Conservation (phyloP, 2,329 filamentous ascomycete species). For the Aureobasidium sp. region DNA sequence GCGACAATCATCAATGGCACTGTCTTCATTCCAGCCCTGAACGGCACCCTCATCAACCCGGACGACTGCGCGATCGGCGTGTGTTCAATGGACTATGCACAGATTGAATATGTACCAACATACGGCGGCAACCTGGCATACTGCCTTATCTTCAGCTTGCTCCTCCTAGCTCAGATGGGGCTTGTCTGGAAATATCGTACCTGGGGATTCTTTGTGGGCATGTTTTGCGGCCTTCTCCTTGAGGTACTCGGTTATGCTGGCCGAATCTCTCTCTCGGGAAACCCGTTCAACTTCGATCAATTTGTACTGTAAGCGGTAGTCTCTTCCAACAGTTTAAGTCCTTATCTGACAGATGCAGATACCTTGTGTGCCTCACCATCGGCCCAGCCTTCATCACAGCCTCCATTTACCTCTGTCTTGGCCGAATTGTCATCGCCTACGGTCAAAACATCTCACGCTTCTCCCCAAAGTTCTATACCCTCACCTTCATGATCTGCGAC, state of each 20-base stretch:
- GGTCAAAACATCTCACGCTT: constrained; percentile 30
- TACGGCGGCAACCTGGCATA: constrained; percentile 48
- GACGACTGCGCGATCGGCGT: constrained; percentile 23
- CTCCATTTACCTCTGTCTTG: constrained; percentile 51
- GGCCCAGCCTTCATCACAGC: constrained; percentile 51
- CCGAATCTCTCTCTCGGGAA: constrained; percentile 46
- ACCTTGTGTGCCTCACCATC: constrained; percentile 51
- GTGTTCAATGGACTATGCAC: constrained; percentile 28
- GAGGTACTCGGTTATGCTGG: constrained; percentile 52
- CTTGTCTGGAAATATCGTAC: constrained; percentile 47
- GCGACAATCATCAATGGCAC: constrained; percentile 5
- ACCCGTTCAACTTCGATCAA: constrained; percentile 43
- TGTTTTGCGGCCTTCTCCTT: constrained; percentile 42
- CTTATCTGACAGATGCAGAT: constrained; percentile 28
- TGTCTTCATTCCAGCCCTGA: neutral
- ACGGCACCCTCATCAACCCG: constrained; percentile 4
- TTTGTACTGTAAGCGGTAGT: constrained; percentile 43
- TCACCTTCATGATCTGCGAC: constrained; percentile 52
- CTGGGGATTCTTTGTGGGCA: constrained; percentile 49
- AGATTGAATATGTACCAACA: constrained; percentile 49
- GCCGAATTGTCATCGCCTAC: constrained; percentile 48
- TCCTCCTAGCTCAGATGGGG: constrained; percentile 42
- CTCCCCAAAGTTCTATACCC: constrained; percentile 33
- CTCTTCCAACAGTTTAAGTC: neutral
- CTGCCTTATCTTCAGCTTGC: constrained; percentile 43